Base-by-base conservation (phyloP, 306 rosid genomes). In the Begonia loranthoides region DNA sequence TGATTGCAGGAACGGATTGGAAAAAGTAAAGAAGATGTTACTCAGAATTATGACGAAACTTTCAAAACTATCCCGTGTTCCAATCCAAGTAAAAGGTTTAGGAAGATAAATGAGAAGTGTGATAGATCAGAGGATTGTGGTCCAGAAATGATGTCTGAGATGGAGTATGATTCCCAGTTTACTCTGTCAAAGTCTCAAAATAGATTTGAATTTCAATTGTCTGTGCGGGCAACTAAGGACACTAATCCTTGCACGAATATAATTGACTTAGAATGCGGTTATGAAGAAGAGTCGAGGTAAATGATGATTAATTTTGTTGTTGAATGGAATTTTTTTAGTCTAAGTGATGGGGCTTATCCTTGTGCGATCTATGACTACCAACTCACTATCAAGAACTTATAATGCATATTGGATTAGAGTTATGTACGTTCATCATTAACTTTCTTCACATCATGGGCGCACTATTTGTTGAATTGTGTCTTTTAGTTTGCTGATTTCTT, bases 1-100 rank as follows among this genome's bases (percentile, higher is more conserved):
- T 70, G 67, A 54, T 43, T 81, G 65, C 73, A 89, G 95, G 87
- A 76, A 71, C 70, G 64, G 43, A 69, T 71, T 67, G 67, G 71
- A 67, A 71, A 66, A 54, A 66, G 66, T 60, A 68, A 69, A 53
- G 76, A 47, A 21, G 66, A 52, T 53, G 56, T 43, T 45, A 55
- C 62, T 5, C 73, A 68, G 51, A 75, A 51, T 49, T 59, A 52
- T 58, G 56, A 62, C 41, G 36, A 1, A 65, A 49, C 45, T 56
- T 33, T 43, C 77, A 76, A 47, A 28, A 58, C 41, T 50, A 55
- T 52, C 41, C 61, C 51, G 34, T 52, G 50, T 56, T 61, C 63
- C 55, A 68, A 45, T 62, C 67, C 56, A 47, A 62, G 68, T 57
- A 50, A 60, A 53, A 66, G 61, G 48, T 43, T 69, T 59, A 48